phyloP scores from a whole-genome alignment of 2,329 filamentous ascomycete species.

The Westerdykella aurantiaca region DNA sequence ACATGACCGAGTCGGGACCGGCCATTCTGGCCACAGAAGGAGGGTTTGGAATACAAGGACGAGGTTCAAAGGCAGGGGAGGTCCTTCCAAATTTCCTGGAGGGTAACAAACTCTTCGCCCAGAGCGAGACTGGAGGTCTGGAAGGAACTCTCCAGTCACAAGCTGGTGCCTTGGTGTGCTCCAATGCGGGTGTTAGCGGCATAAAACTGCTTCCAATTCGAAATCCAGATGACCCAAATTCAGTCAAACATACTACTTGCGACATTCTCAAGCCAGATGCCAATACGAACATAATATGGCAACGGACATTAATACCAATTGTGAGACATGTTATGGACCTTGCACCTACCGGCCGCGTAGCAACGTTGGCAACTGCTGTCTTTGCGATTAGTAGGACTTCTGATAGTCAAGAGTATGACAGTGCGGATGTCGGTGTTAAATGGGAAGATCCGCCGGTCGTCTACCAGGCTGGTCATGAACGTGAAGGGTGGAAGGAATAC shows the following conservation, averaged over 20 bases:
- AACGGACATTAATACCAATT: constrained; percentile 28
- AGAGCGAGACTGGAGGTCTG: constrained; percentile 1
- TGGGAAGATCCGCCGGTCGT: constrained; percentile 22
- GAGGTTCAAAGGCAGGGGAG: constrained; percentile 15
- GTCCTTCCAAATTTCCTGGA: constrained; percentile 8
- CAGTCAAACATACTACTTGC: neutral
- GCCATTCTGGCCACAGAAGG: constrained; percentile 16
- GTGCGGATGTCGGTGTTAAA: constrained; percentile 8
- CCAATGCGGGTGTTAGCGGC: constrained; percentile 25
- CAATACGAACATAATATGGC: constrained; percentile 33
- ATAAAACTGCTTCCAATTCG: constrained; percentile 9
- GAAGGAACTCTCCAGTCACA: constrained; percentile 16
- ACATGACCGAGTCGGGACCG: constrained; percentile 1
- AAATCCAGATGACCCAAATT: neutral
- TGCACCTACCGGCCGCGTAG: neutral
- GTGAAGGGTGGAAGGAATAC: too few species aligned
- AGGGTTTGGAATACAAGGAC: constrained; percentile 29
- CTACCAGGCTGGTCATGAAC: neutral
- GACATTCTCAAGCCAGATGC: constrained; percentile 30
- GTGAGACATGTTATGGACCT: constrained; percentile 5
- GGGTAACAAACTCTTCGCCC: neutral
- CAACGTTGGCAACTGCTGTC: constrained; percentile 16
- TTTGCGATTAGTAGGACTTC: constrained; percentile 18
- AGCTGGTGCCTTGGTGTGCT: constrained; percentile 16
- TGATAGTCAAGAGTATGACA: constrained; percentile 11